Percentiles rank a stretch among this genome's conserved stretches.
Evolutionary conservation across 768 basidiomycete genomes (phyloP).

Genomic region (Naematelia encephala): DNA sequence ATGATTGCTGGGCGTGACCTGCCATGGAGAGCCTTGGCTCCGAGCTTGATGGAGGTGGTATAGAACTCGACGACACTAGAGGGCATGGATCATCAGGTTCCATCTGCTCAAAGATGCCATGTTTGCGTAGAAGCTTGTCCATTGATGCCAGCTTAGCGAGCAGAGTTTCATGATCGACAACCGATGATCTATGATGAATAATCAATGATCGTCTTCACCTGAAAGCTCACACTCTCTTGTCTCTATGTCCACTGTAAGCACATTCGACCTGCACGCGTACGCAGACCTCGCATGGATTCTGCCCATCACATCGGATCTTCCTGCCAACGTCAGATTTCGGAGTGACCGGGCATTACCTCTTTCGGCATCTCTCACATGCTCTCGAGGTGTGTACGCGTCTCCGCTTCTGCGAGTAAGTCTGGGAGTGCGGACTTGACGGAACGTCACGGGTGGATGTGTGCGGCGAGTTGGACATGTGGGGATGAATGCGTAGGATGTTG

Average conservation of each 20-base stretch:
- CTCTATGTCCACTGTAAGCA: background rate
- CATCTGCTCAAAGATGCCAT: background rate
- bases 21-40: background rate
- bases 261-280: background rate
- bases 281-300: conserved; percentile 1
- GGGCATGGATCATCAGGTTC: background rate
- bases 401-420: background rate
- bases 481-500: background rate
- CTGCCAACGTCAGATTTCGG: background rate
- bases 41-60: background rate
- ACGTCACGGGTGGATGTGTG: background rate
- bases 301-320: conserved; percentile 1
- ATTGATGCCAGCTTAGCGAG: background rate
- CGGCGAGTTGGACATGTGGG: background rate
- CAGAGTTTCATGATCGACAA: background rate
- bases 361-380: conserved; percentile 5
- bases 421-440: background rate
- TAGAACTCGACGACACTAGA: background rate
- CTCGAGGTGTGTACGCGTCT: background rate
- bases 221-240: conserved; percentile 1
- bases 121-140: background rate
- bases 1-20: background rate
- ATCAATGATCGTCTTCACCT: background rate
- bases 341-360: conserved; percentile 1
- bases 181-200: background rate